Conservation (phyloP, 805 yeast genomes). For the Metschnikowia gelsemii region DNA sequence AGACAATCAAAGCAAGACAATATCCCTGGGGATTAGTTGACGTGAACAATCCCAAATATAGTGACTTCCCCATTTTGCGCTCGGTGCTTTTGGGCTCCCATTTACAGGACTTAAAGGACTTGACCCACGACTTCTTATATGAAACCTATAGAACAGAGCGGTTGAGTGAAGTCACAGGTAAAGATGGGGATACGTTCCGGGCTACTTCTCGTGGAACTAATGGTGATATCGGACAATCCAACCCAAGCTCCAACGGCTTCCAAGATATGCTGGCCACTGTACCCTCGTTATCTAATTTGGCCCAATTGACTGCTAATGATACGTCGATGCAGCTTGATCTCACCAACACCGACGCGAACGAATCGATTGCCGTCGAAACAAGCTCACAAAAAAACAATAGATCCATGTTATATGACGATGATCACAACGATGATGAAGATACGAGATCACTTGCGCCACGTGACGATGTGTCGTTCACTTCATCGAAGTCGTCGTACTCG, state of each 20-base stretch:
- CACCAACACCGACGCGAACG: constrained; percentile 11
- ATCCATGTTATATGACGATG: constrained; percentile 38
- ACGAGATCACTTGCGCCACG: constrained; percentile 27
- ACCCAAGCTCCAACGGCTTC: too few species aligned
- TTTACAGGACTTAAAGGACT: constrained; percentile 76
- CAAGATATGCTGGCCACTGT: constrained; percentile 22
- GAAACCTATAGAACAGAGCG: constrained; percentile 80
- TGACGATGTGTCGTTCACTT: constrained; percentile 30
- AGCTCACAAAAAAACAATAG: constrained; percentile 25
- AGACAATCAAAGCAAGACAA: constrained; percentile 53
- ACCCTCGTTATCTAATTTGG: constrained; percentile 65
- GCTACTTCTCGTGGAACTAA: constrained; percentile 20
- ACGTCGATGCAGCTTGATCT: constrained; percentile 13
- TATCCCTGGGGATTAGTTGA: constrained; percentile 78
- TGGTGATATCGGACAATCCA: too few species aligned
- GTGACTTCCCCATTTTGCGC: constrained; percentile 59
- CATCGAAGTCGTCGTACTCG: constrained; percentile 33
- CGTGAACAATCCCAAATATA: constrained; percentile 49
- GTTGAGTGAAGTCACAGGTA: constrained; percentile 57
- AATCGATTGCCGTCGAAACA: constrained; percentile 24
- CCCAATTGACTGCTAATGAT: constrained; percentile 42
- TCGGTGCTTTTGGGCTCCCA: constrained; percentile 81
- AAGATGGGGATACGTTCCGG: constrained; percentile 26
- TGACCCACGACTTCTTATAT: constrained; percentile 72
- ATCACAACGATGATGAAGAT: constrained; percentile 14